Evolutionary conservation across 176 grass and related monocot species (phyloP).

Genomic region (Carex parvula): DNA sequence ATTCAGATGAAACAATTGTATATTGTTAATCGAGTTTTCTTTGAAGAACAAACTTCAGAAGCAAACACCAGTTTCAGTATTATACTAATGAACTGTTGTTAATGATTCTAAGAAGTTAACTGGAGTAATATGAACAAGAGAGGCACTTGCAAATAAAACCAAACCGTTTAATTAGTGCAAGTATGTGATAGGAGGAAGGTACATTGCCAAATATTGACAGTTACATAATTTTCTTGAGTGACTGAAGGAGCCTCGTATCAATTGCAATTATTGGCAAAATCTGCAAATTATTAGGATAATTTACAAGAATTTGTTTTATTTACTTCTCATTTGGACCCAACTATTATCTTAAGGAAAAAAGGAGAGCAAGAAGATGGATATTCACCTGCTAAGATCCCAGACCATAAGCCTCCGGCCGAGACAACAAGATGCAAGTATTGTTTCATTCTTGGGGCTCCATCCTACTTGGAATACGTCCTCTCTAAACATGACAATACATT

Average conservation of each 20-base stretch:
- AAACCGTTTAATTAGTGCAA: neutral
- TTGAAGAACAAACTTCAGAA: neutral
- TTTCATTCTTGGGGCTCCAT: slow-evolving; percentile 98
- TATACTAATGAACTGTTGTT: neutral
- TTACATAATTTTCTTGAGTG: neutral
- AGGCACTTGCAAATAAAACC: neutral
- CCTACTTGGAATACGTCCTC: slow-evolving; percentile 99
- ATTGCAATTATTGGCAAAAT: neutral
- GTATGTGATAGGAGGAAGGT: neutral
- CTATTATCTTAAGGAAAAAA: neutral
- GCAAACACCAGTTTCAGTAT: neutral
- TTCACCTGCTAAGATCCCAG: slow-evolving; percentile 97
- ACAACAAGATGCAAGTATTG: slow-evolving; percentile 94
- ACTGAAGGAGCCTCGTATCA: neutral
- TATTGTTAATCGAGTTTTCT: neutral
- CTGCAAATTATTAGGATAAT: neutral
- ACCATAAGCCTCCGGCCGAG: slow-evolving; percentile 94
- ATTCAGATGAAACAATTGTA: neutral
- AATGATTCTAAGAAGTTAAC: neutral
- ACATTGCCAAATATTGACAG: neutral
- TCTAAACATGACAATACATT: slow-evolving; percentile 42
- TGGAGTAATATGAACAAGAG: neutral
- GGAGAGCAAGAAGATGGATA: neutral
- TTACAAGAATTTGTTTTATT: neutral
- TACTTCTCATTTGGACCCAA: neutral